Percentiles rank a stretch among this genome's conserved stretches.
These are phyloP conservation scores for Blastocrithidia nonstop DNA, from an alignment of 208 protist species.

Conservation along the genomic window DNA sequence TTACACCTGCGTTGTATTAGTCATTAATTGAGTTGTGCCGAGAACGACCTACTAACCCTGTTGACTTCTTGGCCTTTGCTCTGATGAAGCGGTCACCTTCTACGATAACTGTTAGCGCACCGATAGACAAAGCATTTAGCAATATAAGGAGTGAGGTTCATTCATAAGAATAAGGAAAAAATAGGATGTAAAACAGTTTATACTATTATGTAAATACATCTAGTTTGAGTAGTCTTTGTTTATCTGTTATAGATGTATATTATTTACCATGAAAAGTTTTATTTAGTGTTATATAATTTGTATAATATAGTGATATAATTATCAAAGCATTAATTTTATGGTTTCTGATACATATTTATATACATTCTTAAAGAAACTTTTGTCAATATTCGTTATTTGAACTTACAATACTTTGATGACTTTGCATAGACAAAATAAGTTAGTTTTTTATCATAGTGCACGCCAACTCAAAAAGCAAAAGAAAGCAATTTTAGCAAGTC, in stretches of 20 bases:
- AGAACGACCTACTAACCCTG: constrained; percentile 80
- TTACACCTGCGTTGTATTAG: too few relatives aligned
- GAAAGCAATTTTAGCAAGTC: too few relatives aligned
- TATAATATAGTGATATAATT: neutral
- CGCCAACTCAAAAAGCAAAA: too few relatives aligned
- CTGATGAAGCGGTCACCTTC: constrained; percentile 61
- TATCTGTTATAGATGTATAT: neutral
- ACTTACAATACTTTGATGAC: too few relatives aligned
- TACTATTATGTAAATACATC: neutral
- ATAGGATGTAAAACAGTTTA: neutral
- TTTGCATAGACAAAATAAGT: too few relatives aligned
- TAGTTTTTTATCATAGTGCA: too few relatives aligned
- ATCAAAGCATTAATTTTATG: neutral
- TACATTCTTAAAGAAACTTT: too few relatives aligned
- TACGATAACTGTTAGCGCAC: constrained; percentile 54
- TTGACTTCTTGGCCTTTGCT: constrained; percentile 85
- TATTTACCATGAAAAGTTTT: neutral
- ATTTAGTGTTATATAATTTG: neutral
- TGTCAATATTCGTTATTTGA: too few relatives aligned
- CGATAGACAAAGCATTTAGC: constrained; percentile 26
- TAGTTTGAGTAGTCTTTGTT: neutral
- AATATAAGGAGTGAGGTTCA: too few relatives aligned
- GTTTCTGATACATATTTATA: neutral
- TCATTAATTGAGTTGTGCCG: constrained; percentile 73
- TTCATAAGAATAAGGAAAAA: too few relatives aligned